These are phyloP conservation scores for Erythrobasidium yunnanense DNA, from an alignment of 768 basidiomycete species.

Conservation along the genomic window DNA sequence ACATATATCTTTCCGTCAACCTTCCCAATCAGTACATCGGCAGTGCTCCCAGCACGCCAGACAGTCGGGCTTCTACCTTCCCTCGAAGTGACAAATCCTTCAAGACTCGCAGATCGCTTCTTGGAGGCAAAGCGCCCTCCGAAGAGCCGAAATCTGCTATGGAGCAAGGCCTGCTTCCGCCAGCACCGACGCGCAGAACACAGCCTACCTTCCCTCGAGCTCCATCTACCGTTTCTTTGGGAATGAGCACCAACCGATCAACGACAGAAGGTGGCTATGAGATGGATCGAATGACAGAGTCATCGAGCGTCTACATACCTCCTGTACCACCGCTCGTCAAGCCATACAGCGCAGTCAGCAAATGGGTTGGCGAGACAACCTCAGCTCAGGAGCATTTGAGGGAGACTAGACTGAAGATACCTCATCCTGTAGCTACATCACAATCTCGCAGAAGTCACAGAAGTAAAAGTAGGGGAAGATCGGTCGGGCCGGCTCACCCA, in stretches of 20 bases:
- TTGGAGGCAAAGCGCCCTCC: not conserved
- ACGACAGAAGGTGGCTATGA: not conserved
- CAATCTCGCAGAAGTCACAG: no score
- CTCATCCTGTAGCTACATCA: no score
- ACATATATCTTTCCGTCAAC: not conserved
- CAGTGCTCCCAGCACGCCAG: no score
- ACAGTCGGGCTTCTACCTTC: not conserved
- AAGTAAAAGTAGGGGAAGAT: no score
- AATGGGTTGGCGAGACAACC: not conserved
- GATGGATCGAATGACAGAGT: not conserved
- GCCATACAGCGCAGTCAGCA: not conserved
- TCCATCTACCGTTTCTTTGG: not conserved
- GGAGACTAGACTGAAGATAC: not conserved
- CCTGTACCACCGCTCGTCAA: not conserved
- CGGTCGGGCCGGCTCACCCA: not conserved
- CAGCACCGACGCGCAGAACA: not conserved
- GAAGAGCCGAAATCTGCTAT: not conserved
- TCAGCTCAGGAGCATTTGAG: not conserved
- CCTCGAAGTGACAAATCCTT: not conserved
- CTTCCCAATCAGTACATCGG: not conserved
- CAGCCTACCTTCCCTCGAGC: constrained; percentile 6
- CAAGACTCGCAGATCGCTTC: not conserved
- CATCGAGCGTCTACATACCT: not conserved
- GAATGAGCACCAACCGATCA: not conserved
- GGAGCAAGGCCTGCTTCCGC: not conserved